Evolutionary conservation across 1,284 basidiomycete species (phyloP).

Genomic region (Rhodotorula sp.): DNA sequence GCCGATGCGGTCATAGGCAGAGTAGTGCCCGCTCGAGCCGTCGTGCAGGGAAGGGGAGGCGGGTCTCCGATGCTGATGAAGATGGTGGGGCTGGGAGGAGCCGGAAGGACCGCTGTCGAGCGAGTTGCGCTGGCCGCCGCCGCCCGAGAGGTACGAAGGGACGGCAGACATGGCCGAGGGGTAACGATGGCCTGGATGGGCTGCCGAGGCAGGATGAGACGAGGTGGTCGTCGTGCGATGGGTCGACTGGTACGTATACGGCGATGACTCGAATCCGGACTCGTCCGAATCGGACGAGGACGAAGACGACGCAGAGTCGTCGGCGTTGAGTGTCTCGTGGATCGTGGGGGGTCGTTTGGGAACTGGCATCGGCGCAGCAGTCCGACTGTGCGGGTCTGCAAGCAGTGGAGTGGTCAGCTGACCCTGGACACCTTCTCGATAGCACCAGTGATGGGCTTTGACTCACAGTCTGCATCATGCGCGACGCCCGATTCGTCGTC

Average conservation of each 20-base stretch:
- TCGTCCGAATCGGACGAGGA: constrained; percentile 18
- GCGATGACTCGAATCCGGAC: constrained; percentile 30
- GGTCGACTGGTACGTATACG: constrained; percentile 41
- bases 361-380: not conserved
- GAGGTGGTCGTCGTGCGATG: constrained; percentile 28
- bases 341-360: constrained; percentile 10
- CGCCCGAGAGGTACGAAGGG: constrained; percentile 26
- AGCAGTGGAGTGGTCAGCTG: not conserved
- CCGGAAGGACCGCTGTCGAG: constrained; percentile 13
- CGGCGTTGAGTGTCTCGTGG: constrained; percentile 17
- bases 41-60: constrained; percentile 6
- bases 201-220: constrained; percentile 11
- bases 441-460: too few species aligned
- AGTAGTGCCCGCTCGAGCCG: constrained; percentile 7
- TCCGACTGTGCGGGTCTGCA: constrained; percentile 28
- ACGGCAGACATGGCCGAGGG: constrained; percentile 36
- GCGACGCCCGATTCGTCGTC: constrained; percentile 36
- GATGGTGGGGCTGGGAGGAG: not conserved
- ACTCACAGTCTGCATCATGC: constrained; percentile 40
- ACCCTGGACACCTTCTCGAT: too few species aligned
- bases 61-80: not conserved
- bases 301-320: constrained; percentile 32
- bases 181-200: not conserved
- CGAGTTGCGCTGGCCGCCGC: constrained; percentile 10
- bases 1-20: constrained; percentile 8